These are phyloP conservation scores for Sutorius australiensis DNA, from an alignment of 768 basidiomycete species.

Conservation along the genomic window DNA sequence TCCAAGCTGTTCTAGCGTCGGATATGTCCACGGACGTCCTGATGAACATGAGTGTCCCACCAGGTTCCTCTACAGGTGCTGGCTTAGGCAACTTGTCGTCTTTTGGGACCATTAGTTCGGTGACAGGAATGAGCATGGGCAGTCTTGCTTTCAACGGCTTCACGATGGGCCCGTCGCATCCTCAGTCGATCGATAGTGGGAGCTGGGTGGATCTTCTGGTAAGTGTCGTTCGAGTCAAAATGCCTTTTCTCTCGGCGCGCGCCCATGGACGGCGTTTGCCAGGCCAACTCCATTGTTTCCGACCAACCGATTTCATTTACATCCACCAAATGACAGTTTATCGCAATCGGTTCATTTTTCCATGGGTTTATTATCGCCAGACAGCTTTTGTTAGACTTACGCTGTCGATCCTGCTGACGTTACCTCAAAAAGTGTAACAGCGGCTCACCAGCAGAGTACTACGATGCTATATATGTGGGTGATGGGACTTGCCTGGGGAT, in stretches of 20 bases:
- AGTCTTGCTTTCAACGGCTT: conserved; percentile 25
- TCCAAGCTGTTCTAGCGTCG: conserved; percentile 57
- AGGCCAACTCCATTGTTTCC: background rate
- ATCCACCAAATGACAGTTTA: background rate
- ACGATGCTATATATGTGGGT: conserved; percentile 65
- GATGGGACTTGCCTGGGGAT: background rate
- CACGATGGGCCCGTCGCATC: conserved; percentile 22
- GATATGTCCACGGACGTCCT: conserved; percentile 22
- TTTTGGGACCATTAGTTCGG: conserved; percentile 22
- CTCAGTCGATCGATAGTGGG: conserved; percentile 14
- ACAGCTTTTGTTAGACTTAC: background rate
- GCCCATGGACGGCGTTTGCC: background rate
- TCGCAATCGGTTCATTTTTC: background rate
- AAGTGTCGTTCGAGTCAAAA: conserved; percentile 10
- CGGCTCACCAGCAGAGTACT: conserved; percentile 52
- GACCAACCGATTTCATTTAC: background rate
- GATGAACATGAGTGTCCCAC: conserved; percentile 20
- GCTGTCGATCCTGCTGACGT: conserved; percentile 10
- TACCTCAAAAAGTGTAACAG: conserved; percentile 50
- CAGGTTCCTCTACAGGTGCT: conserved; percentile 8
- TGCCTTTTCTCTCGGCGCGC: background rate
- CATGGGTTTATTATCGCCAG: background rate
- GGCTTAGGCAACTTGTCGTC: conserved; percentile 23
- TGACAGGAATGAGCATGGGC: conserved; percentile 21
- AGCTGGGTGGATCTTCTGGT: conserved; percentile 33